A percentile compares a stretch with the other conserved stretches of the same genome.
Conservation (phyloP, 208 protist genomes). For the Blechomonas ayalai region DNA sequence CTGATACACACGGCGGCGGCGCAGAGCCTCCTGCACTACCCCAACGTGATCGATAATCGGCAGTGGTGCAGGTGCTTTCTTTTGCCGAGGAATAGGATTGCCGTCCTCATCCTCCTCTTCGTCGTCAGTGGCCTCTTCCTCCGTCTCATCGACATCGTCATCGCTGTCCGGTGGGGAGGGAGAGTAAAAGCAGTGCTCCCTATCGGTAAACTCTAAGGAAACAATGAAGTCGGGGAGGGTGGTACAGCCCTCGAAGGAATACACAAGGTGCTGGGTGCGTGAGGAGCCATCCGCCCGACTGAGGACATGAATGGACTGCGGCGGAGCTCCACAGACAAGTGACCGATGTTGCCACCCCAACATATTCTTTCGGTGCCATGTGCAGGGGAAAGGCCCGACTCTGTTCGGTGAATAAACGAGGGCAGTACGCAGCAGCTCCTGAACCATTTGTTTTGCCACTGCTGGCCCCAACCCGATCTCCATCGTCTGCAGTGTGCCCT, state of each 20-base stretch:
- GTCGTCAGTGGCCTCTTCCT: constrained; percentile 49
- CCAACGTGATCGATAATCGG: constrained; percentile 32
- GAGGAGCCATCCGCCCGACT: constrained; percentile 14
- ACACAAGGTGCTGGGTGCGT: constrained; percentile 34
- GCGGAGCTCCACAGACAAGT: no score
- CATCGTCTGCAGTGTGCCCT: no score
- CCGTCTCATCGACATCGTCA: constrained; percentile 28
- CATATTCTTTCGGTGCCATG: no score
- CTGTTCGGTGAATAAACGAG: no score
- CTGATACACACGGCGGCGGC: constrained; percentile 56
- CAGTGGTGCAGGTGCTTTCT: constrained; percentile 15
- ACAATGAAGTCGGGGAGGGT: constrained; percentile 62
- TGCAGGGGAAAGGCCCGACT: no score
- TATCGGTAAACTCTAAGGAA: constrained; percentile 21
- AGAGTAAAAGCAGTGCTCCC: constrained; percentile 44
- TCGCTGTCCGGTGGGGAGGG: constrained; percentile 48
- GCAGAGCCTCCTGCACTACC: constrained; percentile 20
- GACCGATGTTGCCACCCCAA: no score
- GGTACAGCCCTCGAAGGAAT: constrained; percentile 46
- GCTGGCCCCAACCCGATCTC: no score
- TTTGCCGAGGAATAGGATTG: constrained; percentile 7
- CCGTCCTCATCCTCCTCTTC: constrained; percentile 34
- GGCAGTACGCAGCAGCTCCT: constrained; percentile 2
- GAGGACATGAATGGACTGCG: constrained; percentile 15
- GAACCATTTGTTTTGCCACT: constrained; percentile 5